These are phyloP conservation scores for Scedosporium dehoogii DNA, from an alignment of 2,329 filamentous ascomycete genomes.

Conservation along the genomic window DNA sequence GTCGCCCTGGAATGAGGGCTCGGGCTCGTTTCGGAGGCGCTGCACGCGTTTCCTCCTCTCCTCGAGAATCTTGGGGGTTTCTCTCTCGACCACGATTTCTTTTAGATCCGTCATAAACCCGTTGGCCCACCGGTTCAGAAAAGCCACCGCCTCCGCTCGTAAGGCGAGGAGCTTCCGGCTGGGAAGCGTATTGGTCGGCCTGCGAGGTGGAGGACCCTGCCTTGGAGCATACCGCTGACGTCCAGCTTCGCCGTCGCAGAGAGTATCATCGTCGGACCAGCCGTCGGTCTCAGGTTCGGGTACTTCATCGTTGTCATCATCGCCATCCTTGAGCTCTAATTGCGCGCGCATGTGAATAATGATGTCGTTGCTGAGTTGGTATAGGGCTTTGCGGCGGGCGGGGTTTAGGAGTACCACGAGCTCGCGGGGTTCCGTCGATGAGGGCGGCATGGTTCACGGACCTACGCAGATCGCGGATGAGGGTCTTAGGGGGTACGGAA, in stretches of 20 bases:
- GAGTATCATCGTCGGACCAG: constrained; percentile 9
- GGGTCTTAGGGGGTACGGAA: background rate
- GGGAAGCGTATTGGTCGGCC: constrained; percentile 8
- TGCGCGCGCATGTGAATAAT: constrained; percentile 43
- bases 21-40: constrained; percentile 17
- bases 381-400: constrained; percentile 39
- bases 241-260: constrained; percentile 8
- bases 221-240: constrained; percentile 7
- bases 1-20: background rate
- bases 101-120: constrained; percentile 60
- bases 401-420: constrained; percentile 44
- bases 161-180: constrained; percentile 19
- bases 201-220: background rate
- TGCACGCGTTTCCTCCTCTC: constrained; percentile 36
- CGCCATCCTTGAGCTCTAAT: constrained; percentile 28
- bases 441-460: constrained; percentile 35
- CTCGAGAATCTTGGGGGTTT: constrained; percentile 34
- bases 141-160: constrained; percentile 42
- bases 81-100: constrained; percentile 49
- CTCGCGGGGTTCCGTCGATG: constrained; percentile 44
- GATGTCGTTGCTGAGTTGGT: constrained; percentile 40
- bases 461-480: constrained; percentile 3
- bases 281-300: constrained; percentile 7
- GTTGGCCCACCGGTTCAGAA: constrained; percentile 71
- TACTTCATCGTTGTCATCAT: constrained; percentile 11